Conservation (phyloP, 345 rosid species). For the Passiflora organensis region DNA sequence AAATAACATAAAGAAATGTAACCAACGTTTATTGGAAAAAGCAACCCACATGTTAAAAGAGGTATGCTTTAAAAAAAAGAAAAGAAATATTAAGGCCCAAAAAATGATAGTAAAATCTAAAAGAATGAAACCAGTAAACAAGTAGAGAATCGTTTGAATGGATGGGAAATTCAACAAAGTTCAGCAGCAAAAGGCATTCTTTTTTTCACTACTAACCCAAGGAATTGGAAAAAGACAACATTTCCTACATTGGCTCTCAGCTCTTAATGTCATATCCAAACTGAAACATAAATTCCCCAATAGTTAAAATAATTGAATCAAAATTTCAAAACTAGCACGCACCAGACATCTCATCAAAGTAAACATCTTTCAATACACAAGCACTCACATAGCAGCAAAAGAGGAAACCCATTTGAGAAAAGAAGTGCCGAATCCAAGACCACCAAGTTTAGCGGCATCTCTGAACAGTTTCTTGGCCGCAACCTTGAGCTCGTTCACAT, state of each 20-base stretch:
- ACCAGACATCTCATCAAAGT: too few species aligned
- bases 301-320: too few species aligned
- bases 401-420: constrained; percentile 90
- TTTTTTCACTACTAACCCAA: too few species aligned
- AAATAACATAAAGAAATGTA: constrained; percentile 15
- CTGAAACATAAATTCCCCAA: too few species aligned
- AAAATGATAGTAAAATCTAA: background rate
- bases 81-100: background rate
- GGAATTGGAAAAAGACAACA: too few species aligned
- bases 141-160: too few species aligned
- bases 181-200: too few species aligned
- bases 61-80: background rate
- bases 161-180: too few species aligned
- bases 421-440: constrained; percentile 69
- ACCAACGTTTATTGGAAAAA: constrained; percentile 9
- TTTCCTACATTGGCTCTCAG: too few species aligned
- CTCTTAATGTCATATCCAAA: too few species aligned
- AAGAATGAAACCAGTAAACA: background rate
- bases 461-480: constrained; percentile 52
- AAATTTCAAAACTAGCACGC: too few species aligned
- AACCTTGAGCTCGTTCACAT: constrained; percentile 48
- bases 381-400: constrained; percentile 68
- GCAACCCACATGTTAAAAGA: background rate
- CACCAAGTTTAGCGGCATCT: constrained; percentile 55
- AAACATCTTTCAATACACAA: background rate